Evolutionary conservation across 139 green algal genomes (phyloP).

Genomic region (Zygnema cylindricum): DNA sequence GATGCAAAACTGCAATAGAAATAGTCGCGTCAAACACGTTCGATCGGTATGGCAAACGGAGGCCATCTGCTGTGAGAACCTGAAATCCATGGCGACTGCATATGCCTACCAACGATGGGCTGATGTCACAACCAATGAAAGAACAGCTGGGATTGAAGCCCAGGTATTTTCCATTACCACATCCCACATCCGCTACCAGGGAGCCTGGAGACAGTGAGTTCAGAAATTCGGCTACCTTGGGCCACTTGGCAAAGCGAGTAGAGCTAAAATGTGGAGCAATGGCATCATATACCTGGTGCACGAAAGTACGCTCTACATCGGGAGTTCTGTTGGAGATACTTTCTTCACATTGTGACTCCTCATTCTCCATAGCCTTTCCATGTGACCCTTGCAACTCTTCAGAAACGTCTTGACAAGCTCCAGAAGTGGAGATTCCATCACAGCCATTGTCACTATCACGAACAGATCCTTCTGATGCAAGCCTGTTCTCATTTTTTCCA

Average conservation of each 20-base stretch:
- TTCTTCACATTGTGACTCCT: background rate
- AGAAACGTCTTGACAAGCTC: background rate
- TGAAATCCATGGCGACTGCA: constrained; percentile 66
- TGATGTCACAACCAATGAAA: constrained; percentile 55
- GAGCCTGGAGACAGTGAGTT: constrained; percentile 70
- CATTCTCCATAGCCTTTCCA: background rate
- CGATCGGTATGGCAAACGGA: constrained; percentile 78
- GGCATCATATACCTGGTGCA: constrained; percentile 91
- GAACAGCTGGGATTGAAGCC: constrained; percentile 8
- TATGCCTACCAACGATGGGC: constrained; percentile 40
- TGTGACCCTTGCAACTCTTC: background rate
- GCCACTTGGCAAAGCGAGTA: constrained; percentile 88
- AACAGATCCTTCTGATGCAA: too few relatives aligned
- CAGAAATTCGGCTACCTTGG: constrained; percentile 85
- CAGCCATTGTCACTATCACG: too few relatives aligned
- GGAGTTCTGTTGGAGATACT: constrained; percentile 2
- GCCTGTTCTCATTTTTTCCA: too few relatives aligned
- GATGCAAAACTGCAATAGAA: constrained; percentile 96
- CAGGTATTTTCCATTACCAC: constrained; percentile 98
- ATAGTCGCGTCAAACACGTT: constrained; percentile 84
- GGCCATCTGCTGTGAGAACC: constrained; percentile 82
- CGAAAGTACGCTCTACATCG: constrained; percentile 67
- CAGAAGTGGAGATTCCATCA: too few relatives aligned
- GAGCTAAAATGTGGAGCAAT: constrained; percentile 94
- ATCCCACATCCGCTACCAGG: constrained; percentile 90